These are phyloP conservation scores for Hyphodiscus sp. DNA, from an alignment of 2,329 filamentous ascomycete species.

Conservation along the genomic window DNA sequence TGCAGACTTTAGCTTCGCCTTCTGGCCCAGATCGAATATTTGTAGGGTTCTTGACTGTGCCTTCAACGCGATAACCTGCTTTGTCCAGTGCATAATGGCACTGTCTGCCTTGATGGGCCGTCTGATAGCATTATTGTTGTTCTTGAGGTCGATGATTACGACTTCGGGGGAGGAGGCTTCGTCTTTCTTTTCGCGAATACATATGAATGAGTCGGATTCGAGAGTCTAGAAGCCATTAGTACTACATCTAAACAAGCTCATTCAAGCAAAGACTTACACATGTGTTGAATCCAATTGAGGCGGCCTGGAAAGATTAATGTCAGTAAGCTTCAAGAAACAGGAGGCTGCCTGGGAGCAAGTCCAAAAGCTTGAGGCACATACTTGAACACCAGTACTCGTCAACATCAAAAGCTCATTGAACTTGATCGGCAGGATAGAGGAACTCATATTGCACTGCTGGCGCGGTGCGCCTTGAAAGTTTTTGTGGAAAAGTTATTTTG, in stretches of 20 bases:
- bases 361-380: conserved; percentile 33
- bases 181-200: conserved; percentile 88
- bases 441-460: conserved; percentile 25
- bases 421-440: conserved; percentile 73
- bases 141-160: conserved; percentile 96
- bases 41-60: conserved; percentile 91
- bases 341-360: conserved; percentile 18
- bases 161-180: conserved; percentile 83
- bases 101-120: conserved; percentile 98
- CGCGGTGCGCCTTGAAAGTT: conserved; percentile 1
- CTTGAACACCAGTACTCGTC: conserved; percentile 46
- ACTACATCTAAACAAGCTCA: conserved; percentile 1
- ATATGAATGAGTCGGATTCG: conserved; percentile 95
- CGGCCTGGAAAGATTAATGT: conserved; percentile 43
- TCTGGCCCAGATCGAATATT: conserved; percentile 91
- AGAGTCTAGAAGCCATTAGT: conserved; percentile 60
- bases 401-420: conserved; percentile 58
- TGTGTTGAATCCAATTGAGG: conserved; percentile 79
- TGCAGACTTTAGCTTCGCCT: conserved; percentile 93
- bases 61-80: conserved; percentile 93
- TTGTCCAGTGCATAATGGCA: conserved; percentile 98
- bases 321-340: conserved; percentile 13
- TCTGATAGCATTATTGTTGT: conserved; percentile 90
- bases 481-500: not conserved
- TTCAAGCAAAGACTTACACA: conserved; percentile 53